Conservation (phyloP, 169 alveolate species). For the Eimeria praecox region DNA sequence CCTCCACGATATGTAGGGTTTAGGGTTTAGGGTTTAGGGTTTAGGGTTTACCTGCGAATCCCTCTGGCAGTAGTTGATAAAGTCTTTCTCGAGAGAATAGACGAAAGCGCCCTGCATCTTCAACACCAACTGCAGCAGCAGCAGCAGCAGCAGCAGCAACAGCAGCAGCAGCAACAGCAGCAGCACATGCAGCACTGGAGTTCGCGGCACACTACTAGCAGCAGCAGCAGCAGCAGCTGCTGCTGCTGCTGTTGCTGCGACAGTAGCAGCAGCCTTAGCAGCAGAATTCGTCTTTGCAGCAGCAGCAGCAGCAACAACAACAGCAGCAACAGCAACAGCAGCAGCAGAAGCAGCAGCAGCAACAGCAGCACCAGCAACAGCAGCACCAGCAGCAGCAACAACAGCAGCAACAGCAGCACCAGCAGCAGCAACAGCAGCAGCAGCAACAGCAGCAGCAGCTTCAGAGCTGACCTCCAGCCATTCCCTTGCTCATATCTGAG, state of each 20-base stretch:
- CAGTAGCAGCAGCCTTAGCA: neutral
- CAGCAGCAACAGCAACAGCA: neutral
- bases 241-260: no score
- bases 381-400: neutral
- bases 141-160: neutral
- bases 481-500: neutral
- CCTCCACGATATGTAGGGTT: neutral
- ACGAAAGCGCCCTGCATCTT: conserved; percentile 69
- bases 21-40: conserved; percentile 31
- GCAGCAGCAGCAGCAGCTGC: conserved; percentile 41
- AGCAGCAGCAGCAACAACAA: neutral
- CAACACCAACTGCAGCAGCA: conserved; percentile 55
- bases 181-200: no score
- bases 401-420: conserved; percentile 44
- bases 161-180: conserved; percentile 48
- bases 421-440: conserved; percentile 41
- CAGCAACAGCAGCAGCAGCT: conserved; percentile 4
- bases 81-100: conserved; percentile 61
- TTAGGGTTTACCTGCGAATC: conserved; percentile 25
- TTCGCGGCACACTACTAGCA: no score
- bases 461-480: neutral
- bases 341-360: neutral
- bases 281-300: neutral
- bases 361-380: neutral
- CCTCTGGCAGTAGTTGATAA: no score